phyloP scores from a whole-genome alignment of 306 rosid genomes.

The Malus sieversii region DNA sequence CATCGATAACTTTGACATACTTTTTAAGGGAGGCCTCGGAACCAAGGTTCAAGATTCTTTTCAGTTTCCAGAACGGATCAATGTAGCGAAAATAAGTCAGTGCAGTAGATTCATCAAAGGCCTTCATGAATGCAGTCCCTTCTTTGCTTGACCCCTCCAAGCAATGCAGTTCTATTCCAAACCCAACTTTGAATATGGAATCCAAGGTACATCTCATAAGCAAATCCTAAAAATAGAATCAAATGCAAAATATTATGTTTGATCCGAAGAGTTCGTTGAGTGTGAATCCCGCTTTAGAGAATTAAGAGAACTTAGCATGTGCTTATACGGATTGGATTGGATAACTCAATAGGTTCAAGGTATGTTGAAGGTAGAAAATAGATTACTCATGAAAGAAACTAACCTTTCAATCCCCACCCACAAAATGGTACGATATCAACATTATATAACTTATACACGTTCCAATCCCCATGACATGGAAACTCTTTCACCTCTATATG shows the following conservation, averaged over 20 bases:
- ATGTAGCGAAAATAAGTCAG: constrained; percentile 44
- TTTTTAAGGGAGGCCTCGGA: constrained; percentile 55
- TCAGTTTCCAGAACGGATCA: constrained; percentile 72
- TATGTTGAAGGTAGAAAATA: too few relatives aligned
- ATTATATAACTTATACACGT: too few relatives aligned
- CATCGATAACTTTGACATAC: constrained; percentile 37
- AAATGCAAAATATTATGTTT: background rate
- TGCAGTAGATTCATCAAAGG: constrained; percentile 75
- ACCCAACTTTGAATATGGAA: constrained; percentile 81
- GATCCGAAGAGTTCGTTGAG: too few relatives aligned
- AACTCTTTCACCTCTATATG: too few relatives aligned
- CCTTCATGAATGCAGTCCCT: constrained; percentile 53
- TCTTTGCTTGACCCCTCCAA: constrained; percentile 54
- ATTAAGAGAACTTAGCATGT: too few relatives aligned
- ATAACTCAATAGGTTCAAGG: too few relatives aligned
- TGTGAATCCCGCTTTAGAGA: too few relatives aligned
- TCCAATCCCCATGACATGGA: too few relatives aligned
- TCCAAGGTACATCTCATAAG: constrained; percentile 68
- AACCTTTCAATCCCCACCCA: too few relatives aligned
- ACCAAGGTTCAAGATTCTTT: constrained; percentile 58
- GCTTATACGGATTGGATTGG: too few relatives aligned
- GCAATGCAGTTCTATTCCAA: constrained; percentile 74
- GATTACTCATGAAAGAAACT: too few relatives aligned
- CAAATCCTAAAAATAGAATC: constrained; percentile 35
- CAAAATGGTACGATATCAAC: too few relatives aligned